phyloP scores from a whole-genome alignment of 2,329 filamentous ascomycete species.

The Phaeophleospora eucalypticola region DNA sequence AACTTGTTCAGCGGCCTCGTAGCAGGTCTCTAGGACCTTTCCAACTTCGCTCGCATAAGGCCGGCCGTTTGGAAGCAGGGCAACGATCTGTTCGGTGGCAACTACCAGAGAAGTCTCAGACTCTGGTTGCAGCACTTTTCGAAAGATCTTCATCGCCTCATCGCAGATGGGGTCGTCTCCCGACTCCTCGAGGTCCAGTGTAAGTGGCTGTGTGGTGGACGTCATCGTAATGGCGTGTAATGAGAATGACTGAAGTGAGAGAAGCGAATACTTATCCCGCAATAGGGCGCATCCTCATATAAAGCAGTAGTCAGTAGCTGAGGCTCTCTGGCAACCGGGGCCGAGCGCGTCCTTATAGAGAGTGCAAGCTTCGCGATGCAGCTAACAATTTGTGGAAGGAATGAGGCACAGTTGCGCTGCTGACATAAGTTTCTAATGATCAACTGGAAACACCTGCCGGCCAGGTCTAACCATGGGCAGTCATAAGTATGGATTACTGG shows the following conservation, averaged over 20 bases:
- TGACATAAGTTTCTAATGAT: too few species aligned
- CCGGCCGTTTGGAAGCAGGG: not conserved
- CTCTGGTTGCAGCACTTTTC: conserved; percentile 2
- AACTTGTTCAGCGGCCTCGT: conserved; percentile 6
- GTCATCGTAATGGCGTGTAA: not conserved
- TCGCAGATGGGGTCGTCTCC: conserved; percentile 2
- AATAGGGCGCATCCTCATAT: not conserved
- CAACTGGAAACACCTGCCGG: too few species aligned
- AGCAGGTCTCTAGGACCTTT: conserved; percentile 3
- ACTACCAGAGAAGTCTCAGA: conserved; percentile 2
- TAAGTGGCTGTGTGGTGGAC: not conserved
- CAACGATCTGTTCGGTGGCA: not conserved
- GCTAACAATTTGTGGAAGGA: too few species aligned
- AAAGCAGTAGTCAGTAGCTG: too few species aligned
- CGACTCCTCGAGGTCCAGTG: conserved; percentile 4
- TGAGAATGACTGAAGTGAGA: not conserved
- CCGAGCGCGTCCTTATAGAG: too few species aligned
- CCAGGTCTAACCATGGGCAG: too few species aligned
- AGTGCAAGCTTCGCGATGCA: too few species aligned
- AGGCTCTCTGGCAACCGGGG: too few species aligned
- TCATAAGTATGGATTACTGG: too few species aligned
- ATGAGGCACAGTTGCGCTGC: too few species aligned
- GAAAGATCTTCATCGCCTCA: conserved; percentile 3
- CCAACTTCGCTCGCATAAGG: conserved; percentile 1
- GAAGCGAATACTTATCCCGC: not conserved